Conservation (phyloP, 73 alveolate genomes). For the Stentor coeruleus region DNA sequence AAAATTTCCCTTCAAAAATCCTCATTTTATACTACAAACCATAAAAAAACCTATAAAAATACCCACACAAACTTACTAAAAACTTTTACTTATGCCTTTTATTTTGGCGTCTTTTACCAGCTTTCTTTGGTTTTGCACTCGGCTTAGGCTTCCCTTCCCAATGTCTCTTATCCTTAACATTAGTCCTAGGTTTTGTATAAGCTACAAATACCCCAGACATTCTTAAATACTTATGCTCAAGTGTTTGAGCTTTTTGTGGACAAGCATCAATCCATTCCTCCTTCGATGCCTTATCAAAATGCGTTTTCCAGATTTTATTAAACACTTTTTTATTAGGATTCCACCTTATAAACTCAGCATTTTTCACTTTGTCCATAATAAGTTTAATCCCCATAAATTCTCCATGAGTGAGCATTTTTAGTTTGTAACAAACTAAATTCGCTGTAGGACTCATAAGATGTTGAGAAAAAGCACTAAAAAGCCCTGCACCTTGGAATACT, state of each 20-base stretch:
- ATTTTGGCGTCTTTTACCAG: conserved; percentile 10
- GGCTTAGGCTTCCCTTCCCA: conserved; percentile 21
- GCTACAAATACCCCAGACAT: conserved; percentile 2
- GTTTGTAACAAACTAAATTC: not conserved
- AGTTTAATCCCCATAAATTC: conserved; percentile 3
- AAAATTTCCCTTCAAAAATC: too few species aligned
- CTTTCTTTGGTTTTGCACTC: not conserved
- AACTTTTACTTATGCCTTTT: too few species aligned
- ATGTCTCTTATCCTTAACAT: conserved; percentile 10
- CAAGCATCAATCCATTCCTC: conserved; percentile 16
- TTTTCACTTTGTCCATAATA: not conserved
- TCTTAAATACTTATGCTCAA: conserved; percentile 24
- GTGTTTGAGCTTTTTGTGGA: not conserved
- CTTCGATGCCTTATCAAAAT: not conserved
- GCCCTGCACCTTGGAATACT: not conserved
- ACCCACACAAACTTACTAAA: too few species aligned
- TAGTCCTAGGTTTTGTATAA: conserved; percentile 11
- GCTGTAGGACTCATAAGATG: not conserved
- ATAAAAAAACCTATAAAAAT: too few species aligned
- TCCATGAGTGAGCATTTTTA: conserved; percentile 19
- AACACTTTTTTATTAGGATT: conserved; percentile 16
- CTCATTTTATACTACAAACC: too few species aligned
- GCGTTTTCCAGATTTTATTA: conserved; percentile 6
- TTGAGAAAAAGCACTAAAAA: not conserved
- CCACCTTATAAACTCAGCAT: not conserved